These are phyloP conservation scores for Mycena capillaripes DNA, from an alignment of 768 basidiomycete genomes.

Conservation along the genomic window DNA sequence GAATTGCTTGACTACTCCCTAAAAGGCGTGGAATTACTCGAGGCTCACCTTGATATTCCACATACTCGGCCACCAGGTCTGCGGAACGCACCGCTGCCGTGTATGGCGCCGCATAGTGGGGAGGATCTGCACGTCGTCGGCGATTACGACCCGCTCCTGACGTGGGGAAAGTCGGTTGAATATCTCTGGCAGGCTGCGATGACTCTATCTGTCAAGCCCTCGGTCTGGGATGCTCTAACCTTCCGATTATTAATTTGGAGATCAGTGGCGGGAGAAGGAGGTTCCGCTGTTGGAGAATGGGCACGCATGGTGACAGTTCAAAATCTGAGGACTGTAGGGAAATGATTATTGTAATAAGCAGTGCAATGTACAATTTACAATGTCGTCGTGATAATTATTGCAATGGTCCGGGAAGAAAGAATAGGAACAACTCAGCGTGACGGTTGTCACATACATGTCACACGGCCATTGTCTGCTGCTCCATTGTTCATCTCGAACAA, in stretches of 20 bases:
- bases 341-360: neutral
- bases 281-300: conserved; percentile 65
- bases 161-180: conserved; percentile 69
- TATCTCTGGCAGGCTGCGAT: conserved; percentile 69
- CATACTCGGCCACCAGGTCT: neutral
- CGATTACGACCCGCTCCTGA: conserved; percentile 45
- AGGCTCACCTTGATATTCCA: conserved; percentile 28
- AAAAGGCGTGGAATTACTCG: conserved; percentile 44
- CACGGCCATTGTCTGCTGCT: neutral
- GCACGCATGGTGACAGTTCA: conserved; percentile 54
- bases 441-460: neutral
- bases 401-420: too few relatives aligned
- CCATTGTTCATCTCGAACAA: conserved; percentile 16
- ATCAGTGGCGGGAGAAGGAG: conserved; percentile 55
- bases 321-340: conserved; percentile 35
- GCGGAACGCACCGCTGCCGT: conserved; percentile 24
- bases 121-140: conserved; percentile 51
- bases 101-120: conserved; percentile 50
- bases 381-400: too few relatives aligned
- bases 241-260: conserved; percentile 71
- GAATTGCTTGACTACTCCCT: conserved; percentile 49
- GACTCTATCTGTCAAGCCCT: conserved; percentile 46
- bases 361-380: neutral
- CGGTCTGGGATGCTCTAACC: conserved; percentile 67
- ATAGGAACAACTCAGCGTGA: neutral